Percentiles rank a stretch among this genome's conserved stretches.
Evolutionary conservation across 306 rosid species (phyloP).

Genomic region (Hippophae rhamnoides): DNA sequence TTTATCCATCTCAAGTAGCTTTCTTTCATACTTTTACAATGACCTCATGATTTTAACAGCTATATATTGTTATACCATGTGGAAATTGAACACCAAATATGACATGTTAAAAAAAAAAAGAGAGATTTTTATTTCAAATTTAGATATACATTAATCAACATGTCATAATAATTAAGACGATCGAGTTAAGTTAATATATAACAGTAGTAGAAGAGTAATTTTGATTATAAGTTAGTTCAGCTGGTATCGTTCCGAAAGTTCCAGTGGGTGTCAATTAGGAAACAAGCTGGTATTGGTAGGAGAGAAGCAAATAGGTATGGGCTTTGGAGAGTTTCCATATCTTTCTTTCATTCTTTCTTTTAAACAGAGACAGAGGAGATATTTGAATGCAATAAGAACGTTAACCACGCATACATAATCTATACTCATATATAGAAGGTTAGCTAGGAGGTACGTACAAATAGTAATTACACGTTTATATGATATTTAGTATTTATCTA

Average conservation of each 20-base stretch:
- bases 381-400: background rate
- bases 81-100: background rate
- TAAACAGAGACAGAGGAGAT: constrained; percentile 5
- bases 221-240: background rate
- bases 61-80: background rate
- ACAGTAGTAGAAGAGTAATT: too few relatives aligned
- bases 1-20: background rate
- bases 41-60: background rate
- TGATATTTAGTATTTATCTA: too few relatives aligned
- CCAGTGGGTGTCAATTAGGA: background rate
- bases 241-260: background rate
- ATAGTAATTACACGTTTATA: too few relatives aligned
- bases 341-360: constrained; percentile 1
- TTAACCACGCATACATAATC: background rate
- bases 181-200: too few relatives aligned
- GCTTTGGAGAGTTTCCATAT: constrained; percentile 19
- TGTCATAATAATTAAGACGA: too few relatives aligned
- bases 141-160: too few relatives aligned
- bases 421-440: too few relatives aligned
- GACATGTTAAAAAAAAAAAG: background rate
- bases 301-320: constrained; percentile 26
- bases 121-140: background rate
- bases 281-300: constrained; percentile 4
- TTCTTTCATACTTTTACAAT: background rate
- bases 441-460: too few relatives aligned